Percentiles rank a stretch among this genome's conserved stretches.
phyloP scores from a whole-genome alignment of 805 yeast species.

The Maudiozyma bulderi region DNA sequence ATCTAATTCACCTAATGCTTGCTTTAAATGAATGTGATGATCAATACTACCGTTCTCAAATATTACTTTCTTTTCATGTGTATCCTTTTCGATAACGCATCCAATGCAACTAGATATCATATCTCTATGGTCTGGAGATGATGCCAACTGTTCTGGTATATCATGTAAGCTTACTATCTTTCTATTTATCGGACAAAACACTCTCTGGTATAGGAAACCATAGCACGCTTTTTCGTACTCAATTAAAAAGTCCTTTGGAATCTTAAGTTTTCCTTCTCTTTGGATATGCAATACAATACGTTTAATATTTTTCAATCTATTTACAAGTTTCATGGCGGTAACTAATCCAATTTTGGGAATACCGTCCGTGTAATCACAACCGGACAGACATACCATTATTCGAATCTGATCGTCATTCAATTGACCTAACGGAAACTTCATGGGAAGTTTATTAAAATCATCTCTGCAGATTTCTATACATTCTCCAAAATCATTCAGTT shows the following conservation, averaged over 20 bases:
- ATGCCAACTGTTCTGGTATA: slow-evolving; percentile 34
- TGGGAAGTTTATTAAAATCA: slow-evolving; percentile 40
- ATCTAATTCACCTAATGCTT: slow-evolving; percentile 58
- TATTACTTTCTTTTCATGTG: slow-evolving; percentile 13
- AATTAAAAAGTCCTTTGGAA: slow-evolving; percentile 49
- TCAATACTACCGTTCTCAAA: slow-evolving; percentile 30
- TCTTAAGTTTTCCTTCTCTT: slow-evolving; percentile 46
- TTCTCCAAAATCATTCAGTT: slow-evolving; percentile 59
- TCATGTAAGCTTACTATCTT: slow-evolving; percentile 49
- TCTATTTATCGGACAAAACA: slow-evolving; percentile 54
- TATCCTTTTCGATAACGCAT: slow-evolving; percentile 17
- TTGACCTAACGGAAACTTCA: slow-evolving; percentile 39
- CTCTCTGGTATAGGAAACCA: slow-evolving; percentile 81
- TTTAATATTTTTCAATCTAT: slow-evolving; percentile 41
- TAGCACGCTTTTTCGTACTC: slow-evolving; percentile 60
- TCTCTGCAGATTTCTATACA: slow-evolving; percentile 61
- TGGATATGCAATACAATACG: slow-evolving; percentile 46
- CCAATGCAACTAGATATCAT: slow-evolving; percentile 19
- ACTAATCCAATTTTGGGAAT: slow-evolving; percentile 71
- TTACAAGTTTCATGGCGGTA: slow-evolving; percentile 58
- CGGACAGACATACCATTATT: slow-evolving; percentile 78
- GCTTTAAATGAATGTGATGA: slow-evolving; percentile 38
- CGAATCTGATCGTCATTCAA: slow-evolving; percentile 52
- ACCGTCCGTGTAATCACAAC: slow-evolving; percentile 93
- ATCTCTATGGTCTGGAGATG: slow-evolving; percentile 5